phyloP scores from a whole-genome alignment of 352 stramenopile genomes.

The Globisporangium middletonii region DNA sequence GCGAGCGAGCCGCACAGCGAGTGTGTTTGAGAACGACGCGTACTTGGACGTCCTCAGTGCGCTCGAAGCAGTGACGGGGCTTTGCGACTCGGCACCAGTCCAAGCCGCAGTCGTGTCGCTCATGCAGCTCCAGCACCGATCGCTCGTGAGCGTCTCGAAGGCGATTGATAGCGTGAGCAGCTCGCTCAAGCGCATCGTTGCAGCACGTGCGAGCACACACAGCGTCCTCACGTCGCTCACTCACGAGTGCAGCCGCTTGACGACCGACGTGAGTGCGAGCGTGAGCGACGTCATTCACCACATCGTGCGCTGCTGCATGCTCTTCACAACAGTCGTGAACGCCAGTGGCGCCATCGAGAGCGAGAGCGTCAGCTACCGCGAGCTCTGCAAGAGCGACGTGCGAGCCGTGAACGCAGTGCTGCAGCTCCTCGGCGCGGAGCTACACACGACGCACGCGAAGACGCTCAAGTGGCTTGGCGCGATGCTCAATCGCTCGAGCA shows the following conservation, averaged over 20 bases:
- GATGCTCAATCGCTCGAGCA: constrained; percentile 57
- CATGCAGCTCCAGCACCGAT: constrained; percentile 12
- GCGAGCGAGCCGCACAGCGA: not conserved
- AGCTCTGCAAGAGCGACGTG: constrained; percentile 42
- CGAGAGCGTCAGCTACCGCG: constrained; percentile 27
- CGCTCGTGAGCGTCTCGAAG: constrained; percentile 8
- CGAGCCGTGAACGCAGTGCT: constrained; percentile 36
- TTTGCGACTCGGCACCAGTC: not conserved
- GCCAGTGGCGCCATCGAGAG: constrained; percentile 14
- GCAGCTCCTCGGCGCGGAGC: constrained; percentile 19
- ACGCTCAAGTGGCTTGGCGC: constrained; percentile 74
- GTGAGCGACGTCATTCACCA: constrained; percentile 45
- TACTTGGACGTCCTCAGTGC: constrained; percentile 2
- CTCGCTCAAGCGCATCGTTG: constrained; percentile 8
- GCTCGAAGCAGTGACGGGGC: not conserved
- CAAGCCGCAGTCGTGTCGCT: not conserved
- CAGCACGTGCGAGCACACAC: constrained; percentile 12
- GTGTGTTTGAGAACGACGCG: constrained; percentile 3
- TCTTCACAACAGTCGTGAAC: constrained; percentile 55
- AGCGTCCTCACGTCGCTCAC: constrained; percentile 15
- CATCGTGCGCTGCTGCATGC: constrained; percentile 50
- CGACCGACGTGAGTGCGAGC: not conserved
- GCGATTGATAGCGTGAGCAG: constrained; percentile 2
- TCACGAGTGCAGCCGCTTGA: not conserved
- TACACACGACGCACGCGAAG: constrained; percentile 39